Conservation (phyloP, 805 yeast species). For the Suhomyces xylopsoci region DNA sequence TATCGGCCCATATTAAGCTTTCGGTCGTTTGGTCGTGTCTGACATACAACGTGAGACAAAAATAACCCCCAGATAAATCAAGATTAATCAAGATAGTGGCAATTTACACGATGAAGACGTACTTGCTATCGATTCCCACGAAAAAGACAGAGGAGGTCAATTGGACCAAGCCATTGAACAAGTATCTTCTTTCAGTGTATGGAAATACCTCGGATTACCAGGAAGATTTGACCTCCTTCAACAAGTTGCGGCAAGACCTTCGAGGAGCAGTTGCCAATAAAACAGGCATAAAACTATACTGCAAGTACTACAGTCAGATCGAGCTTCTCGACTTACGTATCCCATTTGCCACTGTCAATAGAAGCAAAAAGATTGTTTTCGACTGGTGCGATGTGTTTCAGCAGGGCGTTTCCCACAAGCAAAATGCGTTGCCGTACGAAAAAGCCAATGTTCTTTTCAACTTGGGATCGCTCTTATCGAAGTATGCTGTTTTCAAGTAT, state of each 20-base stretch:
- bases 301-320: conserved; percentile 74
- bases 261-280: conserved; percentile 45
- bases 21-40: neutral
- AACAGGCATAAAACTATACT: conserved; percentile 52
- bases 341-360: conserved; percentile 56
- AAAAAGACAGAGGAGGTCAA: conserved; percentile 57
- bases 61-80: neutral
- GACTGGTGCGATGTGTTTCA: conserved; percentile 79
- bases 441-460: conserved; percentile 84
- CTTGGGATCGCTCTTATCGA: conserved; percentile 60
- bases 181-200: conserved; percentile 57
- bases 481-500: conserved; percentile 41
- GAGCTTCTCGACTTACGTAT: conserved; percentile 76
- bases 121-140: conserved; percentile 17
- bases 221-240: conserved; percentile 52
- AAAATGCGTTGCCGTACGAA: conserved; percentile 81
- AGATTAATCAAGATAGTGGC: neutral
- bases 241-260: conserved; percentile 58
- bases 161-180: conserved; percentile 61
- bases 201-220: conserved; percentile 59
- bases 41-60: neutral
- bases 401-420: conserved; percentile 49
- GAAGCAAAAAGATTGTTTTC: conserved; percentile 50
- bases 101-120: conserved; percentile 15
- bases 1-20: too few species aligned